Evolutionary conservation across 2,329 filamentous ascomycete species (phyloP).

Genomic region (Xylaria sp.): DNA sequence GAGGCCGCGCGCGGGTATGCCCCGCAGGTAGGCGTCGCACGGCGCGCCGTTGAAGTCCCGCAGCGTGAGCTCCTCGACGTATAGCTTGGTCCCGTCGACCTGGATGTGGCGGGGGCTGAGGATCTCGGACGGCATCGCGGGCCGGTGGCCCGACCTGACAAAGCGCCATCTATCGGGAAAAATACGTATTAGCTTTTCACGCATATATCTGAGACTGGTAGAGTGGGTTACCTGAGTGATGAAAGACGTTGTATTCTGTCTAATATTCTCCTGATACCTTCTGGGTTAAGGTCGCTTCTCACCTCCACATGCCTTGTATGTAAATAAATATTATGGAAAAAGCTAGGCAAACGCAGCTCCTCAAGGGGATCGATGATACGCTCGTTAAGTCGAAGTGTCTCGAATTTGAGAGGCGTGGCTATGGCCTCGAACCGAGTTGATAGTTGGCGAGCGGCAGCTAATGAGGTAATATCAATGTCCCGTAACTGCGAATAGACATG

Average conservation of each 20-base stretch:
- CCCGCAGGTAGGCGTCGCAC: constrained; percentile 41
- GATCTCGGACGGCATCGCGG: constrained; percentile 45
- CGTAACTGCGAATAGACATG: constrained; percentile 39
- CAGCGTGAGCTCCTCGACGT: constrained; percentile 47
- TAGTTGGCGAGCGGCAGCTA: constrained; percentile 41
- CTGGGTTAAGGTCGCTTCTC: constrained; percentile 45
- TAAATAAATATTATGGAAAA: constrained; percentile 40
- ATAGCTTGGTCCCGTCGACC: constrained; percentile 37
- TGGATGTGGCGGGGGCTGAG: constrained; percentile 38
- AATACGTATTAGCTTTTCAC: neutral
- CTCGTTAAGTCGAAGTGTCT: constrained; percentile 42
- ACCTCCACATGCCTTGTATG: constrained; percentile 46
- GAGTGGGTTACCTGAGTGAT: constrained; percentile 43
- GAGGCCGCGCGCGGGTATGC: constrained; percentile 43
- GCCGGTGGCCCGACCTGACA: constrained; percentile 35
- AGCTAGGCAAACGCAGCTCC: constrained; percentile 37
- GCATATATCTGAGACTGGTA: neutral
- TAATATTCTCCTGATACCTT: constrained; percentile 41
- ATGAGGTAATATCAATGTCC: constrained; percentile 40
- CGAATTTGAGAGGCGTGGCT: constrained; percentile 47
- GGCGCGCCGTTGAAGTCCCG: constrained; percentile 40
- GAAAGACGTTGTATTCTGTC: constrained; percentile 40
- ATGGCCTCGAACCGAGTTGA: constrained; percentile 46
- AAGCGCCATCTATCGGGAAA: constrained; percentile 43
- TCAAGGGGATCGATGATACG: constrained; percentile 41